These are phyloP conservation scores for Rhizopus delemar DNA, from an alignment of 371 early-diverging fungal genomes.

Conservation along the genomic window DNA sequence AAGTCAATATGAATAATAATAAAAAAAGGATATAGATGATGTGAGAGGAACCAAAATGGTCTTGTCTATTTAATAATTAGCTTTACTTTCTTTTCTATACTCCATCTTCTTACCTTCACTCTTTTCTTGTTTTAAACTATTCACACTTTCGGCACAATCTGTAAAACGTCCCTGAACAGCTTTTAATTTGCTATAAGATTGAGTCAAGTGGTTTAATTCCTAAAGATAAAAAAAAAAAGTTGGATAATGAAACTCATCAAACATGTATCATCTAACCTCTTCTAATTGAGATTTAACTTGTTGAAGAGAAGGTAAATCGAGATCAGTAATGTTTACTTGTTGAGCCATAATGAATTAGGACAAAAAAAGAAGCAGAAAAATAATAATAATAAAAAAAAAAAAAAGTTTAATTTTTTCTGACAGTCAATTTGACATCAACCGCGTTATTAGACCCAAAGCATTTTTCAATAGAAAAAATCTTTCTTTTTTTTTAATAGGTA, in stretches of 20 bases:
- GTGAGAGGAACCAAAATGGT: constrained; percentile 79
- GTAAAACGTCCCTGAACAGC: constrained; percentile 84
- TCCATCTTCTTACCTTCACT: constrained; percentile 33
- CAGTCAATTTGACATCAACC: background rate
- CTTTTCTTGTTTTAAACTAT: constrained; percentile 40
- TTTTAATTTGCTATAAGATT: constrained; percentile 82
- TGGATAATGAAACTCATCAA: too few species aligned
- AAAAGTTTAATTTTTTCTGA: background rate
- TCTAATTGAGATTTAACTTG: constrained; percentile 84
- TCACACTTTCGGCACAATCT: constrained; percentile 75
- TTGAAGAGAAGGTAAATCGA: constrained; percentile 82
- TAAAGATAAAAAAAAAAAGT: constrained; percentile 20
- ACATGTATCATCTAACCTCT: constrained; percentile 55
- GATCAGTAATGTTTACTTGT: constrained; percentile 78
- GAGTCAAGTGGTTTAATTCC: constrained; percentile 85
- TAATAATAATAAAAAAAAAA: background rate
- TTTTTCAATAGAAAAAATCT: too few species aligned
- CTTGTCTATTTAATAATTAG: constrained; percentile 48
- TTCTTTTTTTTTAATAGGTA: too few species aligned
- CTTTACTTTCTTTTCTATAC: constrained; percentile 33
- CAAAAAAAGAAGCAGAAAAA: too few species aligned
- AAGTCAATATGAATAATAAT: background rate
- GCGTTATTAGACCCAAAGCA: too few species aligned
- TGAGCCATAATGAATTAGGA: constrained; percentile 17
- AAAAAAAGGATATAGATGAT: constrained; percentile 57